Base-by-base conservation (phyloP, 2,329 filamentous ascomycete genomes). In the Ascochyta clinopodiicola region DNA sequence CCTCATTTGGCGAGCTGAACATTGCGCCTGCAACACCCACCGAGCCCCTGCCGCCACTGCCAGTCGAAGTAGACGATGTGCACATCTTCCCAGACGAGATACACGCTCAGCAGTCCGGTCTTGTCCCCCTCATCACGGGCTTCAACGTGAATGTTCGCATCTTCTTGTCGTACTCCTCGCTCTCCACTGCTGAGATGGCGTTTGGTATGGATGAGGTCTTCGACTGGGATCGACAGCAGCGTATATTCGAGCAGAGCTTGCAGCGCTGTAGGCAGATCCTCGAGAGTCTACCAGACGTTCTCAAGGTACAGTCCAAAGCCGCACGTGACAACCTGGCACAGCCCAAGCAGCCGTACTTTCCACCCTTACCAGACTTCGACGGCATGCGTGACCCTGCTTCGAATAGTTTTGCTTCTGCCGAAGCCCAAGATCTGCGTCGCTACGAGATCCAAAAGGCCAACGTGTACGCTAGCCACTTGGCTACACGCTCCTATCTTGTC, bases 401-500 rank as follows among this genome's bases (percentile, higher is more conserved):
- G 48, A 62, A 57, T 35, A 60, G 59, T 2, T 72, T 69, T 37
- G 66, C 63, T 35, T 60, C 51, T 10, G 17, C 62, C 2, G 71
- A 75, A 35, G 59, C 66, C 12, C 67, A 71, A 1, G 77, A 79
- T 55, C 69, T 77, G 35, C 75, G 79, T 6, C 74, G 77, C 34
- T 92, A 88, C 62, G 92, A 96, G 75, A 95, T 96, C 27, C 92
- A 96, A 72, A 96, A 96, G 72, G 90, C 91, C 6, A 96, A 96
- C 72, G 90, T 96, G 35, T 92, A 94, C 69, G 86, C 88, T 2
- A 94, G 89, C 6, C 89, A 92, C 67, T 80, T 96, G 9, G 87
- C 88, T 2, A 96, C 91, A 0, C 84, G 92, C 22, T 94, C 90
- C 0, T 93, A 92, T 71, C 86, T 94, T 52, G 91, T 96, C 0